phyloP scores from a whole-genome alignment of 2,329 filamentous ascomycete genomes.

The Bipolaris victoriae region DNA sequence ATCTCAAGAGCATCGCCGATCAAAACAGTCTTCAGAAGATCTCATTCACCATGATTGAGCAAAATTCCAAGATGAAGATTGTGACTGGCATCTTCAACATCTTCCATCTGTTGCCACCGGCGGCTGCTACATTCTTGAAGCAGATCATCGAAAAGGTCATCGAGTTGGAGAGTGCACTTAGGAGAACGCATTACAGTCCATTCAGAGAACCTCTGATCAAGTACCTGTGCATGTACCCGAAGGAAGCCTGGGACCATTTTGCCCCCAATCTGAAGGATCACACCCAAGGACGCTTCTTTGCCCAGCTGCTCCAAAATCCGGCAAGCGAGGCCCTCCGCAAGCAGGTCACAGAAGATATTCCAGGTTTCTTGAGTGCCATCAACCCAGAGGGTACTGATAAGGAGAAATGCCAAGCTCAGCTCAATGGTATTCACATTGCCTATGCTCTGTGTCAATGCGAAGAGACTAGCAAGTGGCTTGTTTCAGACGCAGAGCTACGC shows the following conservation, averaged over 20 bases:
- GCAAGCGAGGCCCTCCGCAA: conserved; percentile 77
- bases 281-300: conserved; percentile 87
- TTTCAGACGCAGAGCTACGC: conserved; percentile 63
- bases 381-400: conserved; percentile 69
- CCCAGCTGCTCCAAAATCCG: conserved; percentile 79
- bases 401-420: conserved; percentile 75
- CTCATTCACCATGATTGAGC: conserved; percentile 93
- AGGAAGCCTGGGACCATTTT: conserved; percentile 83
- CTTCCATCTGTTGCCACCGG: conserved; percentile 91
- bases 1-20: conserved; percentile 90
- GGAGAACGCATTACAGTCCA: conserved; percentile 87
- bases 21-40: conserved; percentile 80
- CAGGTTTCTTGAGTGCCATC: conserved; percentile 70
- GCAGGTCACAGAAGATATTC: conserved; percentile 73
- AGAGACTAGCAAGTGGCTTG: conserved; percentile 70
- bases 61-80: conserved; percentile 90
- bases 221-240: conserved; percentile 91
- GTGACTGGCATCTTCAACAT: conserved; percentile 95
- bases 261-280: conserved; percentile 80
- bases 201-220: conserved; percentile 90
- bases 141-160: conserved; percentile 89
- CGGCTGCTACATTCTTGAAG: conserved; percentile 89
- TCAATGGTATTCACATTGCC: conserved; percentile 87
- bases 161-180: conserved; percentile 81
- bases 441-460: conserved; percentile 75